Evolutionary conservation across 2,329 filamentous ascomycete genomes (phyloP).

Genomic region (Diplodia intermedia): DNA sequence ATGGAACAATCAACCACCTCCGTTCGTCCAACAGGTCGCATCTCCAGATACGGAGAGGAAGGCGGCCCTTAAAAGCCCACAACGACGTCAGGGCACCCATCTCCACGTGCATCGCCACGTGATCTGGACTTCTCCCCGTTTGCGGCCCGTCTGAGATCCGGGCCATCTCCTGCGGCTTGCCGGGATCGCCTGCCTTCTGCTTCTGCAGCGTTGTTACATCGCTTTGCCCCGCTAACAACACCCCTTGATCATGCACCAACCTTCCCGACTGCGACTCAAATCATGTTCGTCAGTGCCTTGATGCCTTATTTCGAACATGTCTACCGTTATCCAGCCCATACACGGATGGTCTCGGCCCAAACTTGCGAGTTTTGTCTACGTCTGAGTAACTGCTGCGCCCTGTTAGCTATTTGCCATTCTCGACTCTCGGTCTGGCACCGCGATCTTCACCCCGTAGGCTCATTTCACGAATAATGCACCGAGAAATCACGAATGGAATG

Average conservation of each 20-base stretch:
- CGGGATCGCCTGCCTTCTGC: background rate
- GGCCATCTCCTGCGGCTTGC: background rate
- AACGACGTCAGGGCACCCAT: background rate
- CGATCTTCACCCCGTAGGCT: background rate
- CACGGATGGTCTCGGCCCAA: too few relatives aligned
- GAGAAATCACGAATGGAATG: background rate
- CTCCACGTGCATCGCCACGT: conserved; percentile 12
- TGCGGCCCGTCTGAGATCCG: background rate
- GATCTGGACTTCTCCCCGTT: conserved; percentile 15
- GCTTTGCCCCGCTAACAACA: too few relatives aligned
- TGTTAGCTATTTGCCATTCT: too few relatives aligned
- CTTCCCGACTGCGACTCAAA: too few relatives aligned
- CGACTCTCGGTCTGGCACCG: too few relatives aligned
- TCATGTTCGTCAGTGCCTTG: too few relatives aligned
- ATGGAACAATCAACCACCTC: too few relatives aligned
- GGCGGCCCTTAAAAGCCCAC: background rate
- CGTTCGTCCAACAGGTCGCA: background rate
- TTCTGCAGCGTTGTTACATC: background rate
- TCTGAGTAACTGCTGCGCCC: too few relatives aligned
- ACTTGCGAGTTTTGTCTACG: too few relatives aligned
- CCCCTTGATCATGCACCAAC: too few relatives aligned
- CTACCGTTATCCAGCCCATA: too few relatives aligned
- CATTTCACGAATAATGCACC: background rate
- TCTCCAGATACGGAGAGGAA: background rate
- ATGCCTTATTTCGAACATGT: too few relatives aligned